These are phyloP conservation scores for Bonia amplexicaulis DNA, from an alignment of 176 grass and related monocot species.

Conservation along the genomic window DNA sequence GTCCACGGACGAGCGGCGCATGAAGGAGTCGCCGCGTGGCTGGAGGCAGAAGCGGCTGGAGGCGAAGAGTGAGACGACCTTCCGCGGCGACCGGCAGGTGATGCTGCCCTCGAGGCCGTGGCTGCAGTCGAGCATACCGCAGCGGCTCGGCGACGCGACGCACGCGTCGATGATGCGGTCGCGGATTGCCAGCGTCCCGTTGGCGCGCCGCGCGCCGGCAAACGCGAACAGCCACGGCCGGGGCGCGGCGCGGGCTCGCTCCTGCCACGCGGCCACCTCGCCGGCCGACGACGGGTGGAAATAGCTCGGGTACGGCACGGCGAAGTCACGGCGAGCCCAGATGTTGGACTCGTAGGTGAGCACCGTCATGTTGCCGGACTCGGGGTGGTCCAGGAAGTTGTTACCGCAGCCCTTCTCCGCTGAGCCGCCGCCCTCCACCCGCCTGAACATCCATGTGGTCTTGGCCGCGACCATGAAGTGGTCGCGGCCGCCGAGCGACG, in stretches of 20 bases:
- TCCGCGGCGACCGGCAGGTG: conserved; percentile 32
- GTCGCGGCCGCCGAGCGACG: conserved; percentile 33
- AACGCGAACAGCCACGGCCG: conserved; percentile 53
- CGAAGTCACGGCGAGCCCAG: conserved; percentile 40
- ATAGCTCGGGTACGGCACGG: conserved; percentile 65
- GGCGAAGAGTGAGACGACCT: conserved; percentile 40
- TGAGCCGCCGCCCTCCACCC: neutral
- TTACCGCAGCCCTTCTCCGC: conserved; percentile 41
- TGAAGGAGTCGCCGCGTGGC: conserved; percentile 58
- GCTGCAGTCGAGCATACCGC: conserved; percentile 46
- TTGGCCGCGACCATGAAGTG: conserved; percentile 59
- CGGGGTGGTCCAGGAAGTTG: conserved; percentile 47
- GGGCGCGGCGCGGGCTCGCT: neutral
- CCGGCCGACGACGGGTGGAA: conserved; percentile 51
- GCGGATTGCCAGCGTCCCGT: conserved; percentile 33
- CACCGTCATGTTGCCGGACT: conserved; percentile 42
- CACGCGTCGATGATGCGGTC: conserved; percentile 51
- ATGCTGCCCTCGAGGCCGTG: conserved; percentile 20
- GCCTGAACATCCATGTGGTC: conserved; percentile 60
- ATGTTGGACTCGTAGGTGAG: conserved; percentile 52
- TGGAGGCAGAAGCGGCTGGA: conserved; percentile 55
- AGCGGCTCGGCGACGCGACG: conserved; percentile 8
- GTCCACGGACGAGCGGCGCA: conserved; percentile 56
- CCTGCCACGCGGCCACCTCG: conserved; percentile 53
- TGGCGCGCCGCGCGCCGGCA: conserved; percentile 34